Conservation (phyloP, 2,329 filamentous ascomycete genomes). For the Clathrospora elynae region DNA sequence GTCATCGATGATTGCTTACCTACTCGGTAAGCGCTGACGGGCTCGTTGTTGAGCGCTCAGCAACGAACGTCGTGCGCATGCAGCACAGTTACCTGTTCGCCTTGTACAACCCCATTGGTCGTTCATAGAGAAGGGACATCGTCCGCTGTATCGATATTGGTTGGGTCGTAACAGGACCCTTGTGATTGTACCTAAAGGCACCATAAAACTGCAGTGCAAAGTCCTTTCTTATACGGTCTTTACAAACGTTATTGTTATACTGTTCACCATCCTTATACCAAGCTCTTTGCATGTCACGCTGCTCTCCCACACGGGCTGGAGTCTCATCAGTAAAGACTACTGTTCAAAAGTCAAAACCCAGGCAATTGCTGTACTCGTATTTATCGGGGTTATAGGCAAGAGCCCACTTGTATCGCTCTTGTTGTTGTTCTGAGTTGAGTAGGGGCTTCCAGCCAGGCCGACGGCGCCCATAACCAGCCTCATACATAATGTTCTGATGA, state of each 20-base stretch:
- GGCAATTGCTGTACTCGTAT: background rate
- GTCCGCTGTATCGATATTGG: no score
- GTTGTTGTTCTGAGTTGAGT: background rate
- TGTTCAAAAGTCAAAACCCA: background rate
- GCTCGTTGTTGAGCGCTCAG: no score
- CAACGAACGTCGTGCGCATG: no score
- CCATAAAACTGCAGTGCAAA: conserved; percentile 1
- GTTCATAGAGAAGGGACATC: no score
- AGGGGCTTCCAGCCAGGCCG: background rate
- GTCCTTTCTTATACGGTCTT: background rate
- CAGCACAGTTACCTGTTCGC: no score
- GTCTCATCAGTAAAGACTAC: conserved; percentile 6
- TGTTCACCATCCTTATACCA: background rate
- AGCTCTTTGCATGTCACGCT: background rate
- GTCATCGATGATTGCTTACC: no score
- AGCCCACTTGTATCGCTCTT: background rate
- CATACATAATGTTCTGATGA: background rate
- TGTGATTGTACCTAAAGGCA: conserved; percentile 3
- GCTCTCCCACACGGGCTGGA: conserved; percentile 1
- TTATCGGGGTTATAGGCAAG: conserved; percentile 2
- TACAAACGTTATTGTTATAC: background rate
- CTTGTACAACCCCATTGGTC: no score
- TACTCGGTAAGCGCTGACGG: no score
- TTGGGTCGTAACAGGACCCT: no score
- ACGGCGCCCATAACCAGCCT: background rate